Conservation (phyloP, 345 rosid species). For the Anacardium occidentale region DNA sequence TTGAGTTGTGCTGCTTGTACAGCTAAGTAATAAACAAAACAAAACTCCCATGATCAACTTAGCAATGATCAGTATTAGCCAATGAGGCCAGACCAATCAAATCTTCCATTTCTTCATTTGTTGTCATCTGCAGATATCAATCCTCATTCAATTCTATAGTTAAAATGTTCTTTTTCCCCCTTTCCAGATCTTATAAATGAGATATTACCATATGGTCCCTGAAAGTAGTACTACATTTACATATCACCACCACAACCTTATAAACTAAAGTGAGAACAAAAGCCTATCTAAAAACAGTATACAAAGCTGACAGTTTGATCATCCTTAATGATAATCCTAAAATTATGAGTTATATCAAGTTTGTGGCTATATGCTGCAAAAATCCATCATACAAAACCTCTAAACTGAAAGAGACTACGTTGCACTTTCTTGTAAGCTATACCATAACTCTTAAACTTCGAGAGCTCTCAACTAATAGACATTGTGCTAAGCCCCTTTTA, state of each 20-base stretch:
- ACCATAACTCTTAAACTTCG: not conserved
- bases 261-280: too few relatives aligned
- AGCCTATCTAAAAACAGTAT: not conserved
- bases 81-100: not conserved
- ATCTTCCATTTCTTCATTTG: not conserved
- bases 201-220: too few relatives aligned
- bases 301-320: not conserved
- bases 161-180: too few relatives aligned
- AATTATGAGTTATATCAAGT: too few relatives aligned
- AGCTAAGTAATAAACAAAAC: not conserved
- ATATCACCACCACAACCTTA: too few relatives aligned
- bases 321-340: too few relatives aligned
- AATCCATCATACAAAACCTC: not conserved
- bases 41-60: not conserved
- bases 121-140: too few relatives aligned
- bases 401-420: not conserved
- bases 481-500: not conserved
- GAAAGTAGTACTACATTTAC: too few relatives aligned
- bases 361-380: too few relatives aligned
- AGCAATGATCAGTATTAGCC: not conserved
- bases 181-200: too few relatives aligned
- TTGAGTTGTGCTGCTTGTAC: conserved; percentile 1
- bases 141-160: too few relatives aligned
- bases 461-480: too few relatives aligned
- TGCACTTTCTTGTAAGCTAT: not conserved